These are phyloP conservation scores for Zygoascus flipseniorum DNA, from an alignment of 805 yeast species.

Conservation along the genomic window DNA sequence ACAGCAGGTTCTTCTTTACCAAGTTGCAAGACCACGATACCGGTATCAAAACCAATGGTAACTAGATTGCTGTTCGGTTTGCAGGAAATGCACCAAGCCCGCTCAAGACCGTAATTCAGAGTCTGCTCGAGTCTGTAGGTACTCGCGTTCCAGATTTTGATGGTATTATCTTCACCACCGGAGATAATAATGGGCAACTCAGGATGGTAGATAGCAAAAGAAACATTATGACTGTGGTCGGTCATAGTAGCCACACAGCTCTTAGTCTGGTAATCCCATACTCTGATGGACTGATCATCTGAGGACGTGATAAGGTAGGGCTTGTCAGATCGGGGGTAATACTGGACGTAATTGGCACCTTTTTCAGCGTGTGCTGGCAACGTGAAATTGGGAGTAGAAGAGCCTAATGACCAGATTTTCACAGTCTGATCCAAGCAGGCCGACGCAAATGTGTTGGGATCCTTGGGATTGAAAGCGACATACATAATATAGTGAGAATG, in stretches of 20 bases:
- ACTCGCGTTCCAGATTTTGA: constrained; percentile 90
- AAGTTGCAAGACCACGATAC: constrained; percentile 76
- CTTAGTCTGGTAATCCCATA: constrained; percentile 98
- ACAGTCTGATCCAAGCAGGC: constrained; percentile 95
- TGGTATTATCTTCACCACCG: constrained; percentile 93
- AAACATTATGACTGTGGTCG: constrained; percentile 90
- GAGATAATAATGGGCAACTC: constrained; percentile 89
- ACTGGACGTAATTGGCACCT: constrained; percentile 94
- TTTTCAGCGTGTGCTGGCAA: constrained; percentile 82
- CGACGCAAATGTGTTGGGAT: constrained; percentile 94
- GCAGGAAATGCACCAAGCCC: constrained; percentile 91
- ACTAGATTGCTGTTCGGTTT: constrained; percentile 67
- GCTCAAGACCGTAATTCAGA: constrained; percentile 81
- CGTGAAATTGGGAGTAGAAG: constrained; percentile 82
- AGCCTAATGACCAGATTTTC: constrained; percentile 92
- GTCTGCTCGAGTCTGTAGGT: constrained; percentile 92
- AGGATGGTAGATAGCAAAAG: constrained; percentile 97
- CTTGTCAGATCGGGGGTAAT: constrained; percentile 94
- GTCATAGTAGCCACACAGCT: constrained; percentile 88
- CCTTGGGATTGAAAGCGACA: constrained; percentile 93
- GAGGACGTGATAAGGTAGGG: constrained; percentile 90
- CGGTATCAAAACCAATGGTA: constrained; percentile 93
- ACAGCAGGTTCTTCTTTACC: constrained; percentile 93
- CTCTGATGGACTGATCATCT: constrained; percentile 79
- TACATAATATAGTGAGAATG: constrained; percentile 95